phyloP scores from a whole-genome alignment of 73 alveolate genomes.

The Symbiodinium natans region DNA sequence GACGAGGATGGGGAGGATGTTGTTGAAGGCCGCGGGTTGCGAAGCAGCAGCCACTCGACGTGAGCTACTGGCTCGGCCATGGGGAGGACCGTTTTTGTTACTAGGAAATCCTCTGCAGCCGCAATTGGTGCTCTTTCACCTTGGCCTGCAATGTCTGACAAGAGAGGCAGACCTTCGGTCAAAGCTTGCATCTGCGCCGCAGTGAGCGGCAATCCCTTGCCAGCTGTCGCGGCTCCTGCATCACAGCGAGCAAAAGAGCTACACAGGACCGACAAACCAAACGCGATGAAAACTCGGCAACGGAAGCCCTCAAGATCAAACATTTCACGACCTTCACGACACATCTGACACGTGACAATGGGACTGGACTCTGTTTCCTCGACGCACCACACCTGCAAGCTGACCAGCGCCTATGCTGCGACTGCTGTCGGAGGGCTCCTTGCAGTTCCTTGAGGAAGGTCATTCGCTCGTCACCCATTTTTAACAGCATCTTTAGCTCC shows the following conservation, averaged over 20 bases:
- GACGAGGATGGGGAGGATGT: slow-evolving; percentile 30
- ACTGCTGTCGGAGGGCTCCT: too few species aligned
- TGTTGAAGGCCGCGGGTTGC: slow-evolving; percentile 86
- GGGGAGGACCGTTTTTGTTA: slow-evolving; percentile 48
- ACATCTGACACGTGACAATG: too few species aligned
- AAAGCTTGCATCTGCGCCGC: slow-evolving; percentile 63
- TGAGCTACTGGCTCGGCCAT: slow-evolving; percentile 62
- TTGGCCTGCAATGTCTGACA: slow-evolving; percentile 73
- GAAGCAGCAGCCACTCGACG: slow-evolving; percentile 55
- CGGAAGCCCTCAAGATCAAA: too few species aligned
- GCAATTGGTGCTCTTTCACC: slow-evolving; percentile 51
- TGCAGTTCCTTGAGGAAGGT: slow-evolving; percentile 51
- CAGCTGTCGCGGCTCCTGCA: slow-evolving; percentile 84
- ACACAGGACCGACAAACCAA: too few species aligned
- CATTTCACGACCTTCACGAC: too few species aligned
- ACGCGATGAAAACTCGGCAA: too few species aligned
- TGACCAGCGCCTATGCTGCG: too few species aligned
- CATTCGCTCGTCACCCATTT: slow-evolving; percentile 80
- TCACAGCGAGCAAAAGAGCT: neutral
- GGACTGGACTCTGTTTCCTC: neutral
- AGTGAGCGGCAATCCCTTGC: slow-evolving; percentile 50
- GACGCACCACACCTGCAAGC: neutral
- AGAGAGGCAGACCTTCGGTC: slow-evolving; percentile 68
- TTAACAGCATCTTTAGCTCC: slow-evolving; percentile 52
- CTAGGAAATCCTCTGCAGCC: slow-evolving; percentile 77